These are phyloP conservation scores for Monascus purpureus DNA, from an alignment of 495 filamentous ascomycete genomes.

Conservation along the genomic window DNA sequence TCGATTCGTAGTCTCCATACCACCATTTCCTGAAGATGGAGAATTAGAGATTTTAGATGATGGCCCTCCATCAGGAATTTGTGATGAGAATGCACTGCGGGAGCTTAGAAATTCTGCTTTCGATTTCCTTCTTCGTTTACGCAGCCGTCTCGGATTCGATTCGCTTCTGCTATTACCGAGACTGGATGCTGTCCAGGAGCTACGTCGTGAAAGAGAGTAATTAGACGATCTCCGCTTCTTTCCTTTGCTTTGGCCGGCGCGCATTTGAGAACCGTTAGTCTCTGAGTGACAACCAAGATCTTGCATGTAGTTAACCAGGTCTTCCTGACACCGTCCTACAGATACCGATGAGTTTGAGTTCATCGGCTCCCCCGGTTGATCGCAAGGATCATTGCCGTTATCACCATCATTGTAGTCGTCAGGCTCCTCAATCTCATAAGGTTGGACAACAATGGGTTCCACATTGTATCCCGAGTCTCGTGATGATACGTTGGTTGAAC, in stretches of 20 bases:
- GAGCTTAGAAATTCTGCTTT: slow-evolving; percentile 3
- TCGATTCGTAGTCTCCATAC: slow-evolving; percentile 1
- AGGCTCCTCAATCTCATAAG: slow-evolving; percentile 33
- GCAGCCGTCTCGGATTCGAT: slow-evolving; percentile 13
- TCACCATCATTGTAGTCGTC: slow-evolving; percentile 19
- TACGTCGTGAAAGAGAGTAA: not conserved
- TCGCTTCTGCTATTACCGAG: slow-evolving; percentile 4
- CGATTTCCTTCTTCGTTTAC: slow-evolving; percentile 10
- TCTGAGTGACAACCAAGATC: slow-evolving; percentile 14
- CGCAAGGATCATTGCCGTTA: slow-evolving; percentile 7
- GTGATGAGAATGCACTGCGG: slow-evolving; percentile 3
- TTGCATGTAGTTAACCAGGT: slow-evolving; percentile 20
- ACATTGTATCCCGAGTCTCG: slow-evolving; percentile 1
- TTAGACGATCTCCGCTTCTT: slow-evolving; percentile 24
- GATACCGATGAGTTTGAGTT: not conserved
- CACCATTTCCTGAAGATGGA: slow-evolving; percentile 4
- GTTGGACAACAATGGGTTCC: slow-evolving; percentile 13
- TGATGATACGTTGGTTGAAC: too few species aligned
- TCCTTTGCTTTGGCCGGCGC: slow-evolving; percentile 11
- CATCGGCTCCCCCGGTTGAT: not conserved
- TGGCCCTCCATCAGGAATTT: slow-evolving; percentile 8
- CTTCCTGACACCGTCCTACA: slow-evolving; percentile 14
- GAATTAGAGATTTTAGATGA: slow-evolving; percentile 12
- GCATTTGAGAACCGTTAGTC: slow-evolving; percentile 1
- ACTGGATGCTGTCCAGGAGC: not conserved